phyloP scores from a whole-genome alignment of 805 yeast genomes.

The Candida railenensis region DNA sequence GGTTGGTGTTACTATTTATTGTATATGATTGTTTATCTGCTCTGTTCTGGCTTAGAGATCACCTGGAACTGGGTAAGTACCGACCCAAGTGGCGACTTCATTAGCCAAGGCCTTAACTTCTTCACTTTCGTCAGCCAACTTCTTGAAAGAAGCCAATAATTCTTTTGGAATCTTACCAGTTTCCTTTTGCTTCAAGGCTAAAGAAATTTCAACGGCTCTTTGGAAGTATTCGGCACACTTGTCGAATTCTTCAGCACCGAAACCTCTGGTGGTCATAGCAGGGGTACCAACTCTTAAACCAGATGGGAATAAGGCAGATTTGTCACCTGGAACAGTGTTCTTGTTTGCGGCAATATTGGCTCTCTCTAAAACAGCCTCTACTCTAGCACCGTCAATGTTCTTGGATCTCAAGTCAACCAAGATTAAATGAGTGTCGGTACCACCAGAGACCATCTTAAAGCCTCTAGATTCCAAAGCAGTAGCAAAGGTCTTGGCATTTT shows the following conservation, averaged over 20 bases:
- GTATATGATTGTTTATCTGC: too few species aligned
- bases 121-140: slow-evolving; percentile 60
- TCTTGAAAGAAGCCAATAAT: slow-evolving; percentile 67
- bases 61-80: slow-evolving; percentile 85
- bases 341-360: slow-evolving; percentile 95
- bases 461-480: slow-evolving; percentile 66
- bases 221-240: slow-evolving; percentile 80
- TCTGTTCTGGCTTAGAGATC: slow-evolving; percentile 48
- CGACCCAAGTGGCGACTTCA: slow-evolving; percentile 73
- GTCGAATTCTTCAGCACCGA: slow-evolving; percentile 81
- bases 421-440: slow-evolving; percentile 97
- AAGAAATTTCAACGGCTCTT: slow-evolving; percentile 68
- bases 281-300: slow-evolving; percentile 98
- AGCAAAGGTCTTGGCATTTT: slow-evolving; percentile 86
- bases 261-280: slow-evolving; percentile 97
- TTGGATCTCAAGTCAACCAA: slow-evolving; percentile 84
- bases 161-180: slow-evolving; percentile 58
- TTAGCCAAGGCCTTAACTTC: slow-evolving; percentile 60
- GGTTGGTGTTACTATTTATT: too few species aligned
- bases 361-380: slow-evolving; percentile 91
- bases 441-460: slow-evolving; percentile 84
- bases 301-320: slow-evolving; percentile 93
- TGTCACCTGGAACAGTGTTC: slow-evolving; percentile 97
- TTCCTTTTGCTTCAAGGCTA: slow-evolving; percentile 57
- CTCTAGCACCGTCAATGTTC: slow-evolving; percentile 95